A percentile compares a stretch with the other conserved stretches of the same genome.
Evolutionary conservation across 192 early-diverging fungal species (phyloP).

Genomic region (Backusella liffmaniae): DNA sequence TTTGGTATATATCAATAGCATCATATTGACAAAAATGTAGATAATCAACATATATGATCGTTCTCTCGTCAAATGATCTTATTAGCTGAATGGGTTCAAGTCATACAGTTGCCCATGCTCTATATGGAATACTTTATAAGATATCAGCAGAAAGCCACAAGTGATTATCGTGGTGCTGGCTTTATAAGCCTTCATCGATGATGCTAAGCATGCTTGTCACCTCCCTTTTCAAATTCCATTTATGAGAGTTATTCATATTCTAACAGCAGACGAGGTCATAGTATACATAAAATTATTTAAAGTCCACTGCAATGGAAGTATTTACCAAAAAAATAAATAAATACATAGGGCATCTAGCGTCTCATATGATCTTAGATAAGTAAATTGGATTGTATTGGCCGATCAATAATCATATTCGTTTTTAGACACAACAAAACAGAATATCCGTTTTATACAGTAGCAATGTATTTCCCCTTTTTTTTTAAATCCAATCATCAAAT

Average conservation of each 20-base stretch:
- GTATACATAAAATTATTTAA: background rate
- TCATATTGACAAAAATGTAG: background rate
- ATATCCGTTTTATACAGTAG: constrained; percentile 51
- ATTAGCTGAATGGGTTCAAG: no score
- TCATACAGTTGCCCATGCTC: background rate
- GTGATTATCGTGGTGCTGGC: background rate
- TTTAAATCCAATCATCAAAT: background rate
- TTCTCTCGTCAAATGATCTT: background rate
- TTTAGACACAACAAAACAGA: background rate
- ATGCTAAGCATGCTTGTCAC: background rate
- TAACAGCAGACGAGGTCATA: background rate
- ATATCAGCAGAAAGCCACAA: background rate
- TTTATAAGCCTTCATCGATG: background rate
- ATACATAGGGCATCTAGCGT: background rate
- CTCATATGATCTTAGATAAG: background rate
- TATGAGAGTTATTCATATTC: background rate
- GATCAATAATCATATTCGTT: background rate
- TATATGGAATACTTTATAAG: background rate
- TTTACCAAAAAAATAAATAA: background rate
- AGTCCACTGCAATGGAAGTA: background rate
- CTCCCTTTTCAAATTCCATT: background rate
- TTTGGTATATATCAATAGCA: background rate
- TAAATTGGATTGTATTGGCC: background rate
- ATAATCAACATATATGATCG: no score
- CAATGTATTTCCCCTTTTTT: background rate